A percentile compares a stretch with the other conserved stretches of the same genome.
Conservation (phyloP, 495 filamentous ascomycete species). For the Apodospora peruviana region DNA sequence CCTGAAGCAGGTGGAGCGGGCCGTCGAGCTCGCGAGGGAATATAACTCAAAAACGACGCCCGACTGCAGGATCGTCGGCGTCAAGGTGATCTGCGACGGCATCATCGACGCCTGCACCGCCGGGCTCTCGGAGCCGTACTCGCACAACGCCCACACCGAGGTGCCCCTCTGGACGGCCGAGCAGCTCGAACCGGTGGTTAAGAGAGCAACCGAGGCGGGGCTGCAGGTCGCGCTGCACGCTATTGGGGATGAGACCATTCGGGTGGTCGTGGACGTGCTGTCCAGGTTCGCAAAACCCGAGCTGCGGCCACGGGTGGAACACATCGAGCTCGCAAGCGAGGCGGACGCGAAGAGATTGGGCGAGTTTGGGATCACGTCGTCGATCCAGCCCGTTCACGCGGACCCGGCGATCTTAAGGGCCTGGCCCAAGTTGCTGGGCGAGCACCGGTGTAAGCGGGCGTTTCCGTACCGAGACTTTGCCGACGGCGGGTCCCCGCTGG, state of each 20-base stretch:
- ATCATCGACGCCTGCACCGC: constrained; percentile 65
- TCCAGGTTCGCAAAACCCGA: constrained; percentile 37
- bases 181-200: constrained; percentile 49
- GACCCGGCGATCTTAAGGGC: constrained; percentile 57
- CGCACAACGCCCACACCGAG: constrained; percentile 35
- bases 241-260: constrained; percentile 56
- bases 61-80: constrained; percentile 55
- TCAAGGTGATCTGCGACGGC: constrained; percentile 65
- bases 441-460: constrained; percentile 45
- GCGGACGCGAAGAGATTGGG: constrained; percentile 50
- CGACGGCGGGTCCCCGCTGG: constrained; percentile 46
- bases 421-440: constrained; percentile 52
- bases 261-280: constrained; percentile 51
- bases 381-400: constrained; percentile 59
- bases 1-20: constrained; percentile 51
- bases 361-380: constrained; percentile 53
- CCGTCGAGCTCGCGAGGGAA: constrained; percentile 46
- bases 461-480: constrained; percentile 60
- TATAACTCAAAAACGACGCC: constrained; percentile 44
- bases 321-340: constrained; percentile 52
- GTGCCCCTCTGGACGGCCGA: constrained; percentile 52
- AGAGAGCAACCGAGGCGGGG: constrained; percentile 46
- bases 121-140: constrained; percentile 55
- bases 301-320: constrained; percentile 56
- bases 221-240: constrained; percentile 63